These are phyloP conservation scores for Rubia peregrina DNA, from an alignment of 305 asterid genomes.

Conservation along the genomic window DNA sequence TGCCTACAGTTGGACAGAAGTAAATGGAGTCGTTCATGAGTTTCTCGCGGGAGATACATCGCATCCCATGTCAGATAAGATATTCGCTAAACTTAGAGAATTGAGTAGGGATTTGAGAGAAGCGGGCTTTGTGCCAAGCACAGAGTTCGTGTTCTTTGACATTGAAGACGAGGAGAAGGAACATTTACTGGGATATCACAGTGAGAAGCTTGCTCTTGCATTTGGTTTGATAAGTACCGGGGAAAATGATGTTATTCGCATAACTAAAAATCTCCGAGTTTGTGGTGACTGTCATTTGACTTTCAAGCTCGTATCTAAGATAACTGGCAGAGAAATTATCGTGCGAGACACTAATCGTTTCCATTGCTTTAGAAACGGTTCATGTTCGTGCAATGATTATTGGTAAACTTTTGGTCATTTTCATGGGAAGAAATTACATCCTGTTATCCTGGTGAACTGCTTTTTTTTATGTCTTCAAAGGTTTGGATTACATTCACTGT, in stretches of 20 bases:
- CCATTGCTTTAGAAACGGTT: conserved; percentile 49
- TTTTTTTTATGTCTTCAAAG: neutral
- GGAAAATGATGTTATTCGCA: conserved; percentile 29
- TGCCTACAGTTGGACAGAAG: conserved; percentile 67
- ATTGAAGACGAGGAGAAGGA: conserved; percentile 75
- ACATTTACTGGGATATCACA: conserved; percentile 47
- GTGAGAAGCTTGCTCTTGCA: conserved; percentile 66
- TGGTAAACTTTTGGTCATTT: conserved; percentile 29
- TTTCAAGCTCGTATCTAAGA: conserved; percentile 42
- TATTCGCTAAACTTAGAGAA: conserved; percentile 44
- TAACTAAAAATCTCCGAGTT: conserved; percentile 53
- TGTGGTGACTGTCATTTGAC: conserved; percentile 67
- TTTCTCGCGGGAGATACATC: conserved; percentile 63
- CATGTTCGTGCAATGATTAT: conserved; percentile 57
- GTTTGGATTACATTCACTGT: neutral
- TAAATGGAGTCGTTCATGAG: conserved; percentile 62
- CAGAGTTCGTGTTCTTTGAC: conserved; percentile 57
- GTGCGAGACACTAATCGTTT: conserved; percentile 54
- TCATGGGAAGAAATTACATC: neutral
- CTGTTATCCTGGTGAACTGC: neutral
- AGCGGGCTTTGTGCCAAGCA: conserved; percentile 48
- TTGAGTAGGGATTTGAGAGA: conserved; percentile 37
- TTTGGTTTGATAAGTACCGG: conserved; percentile 42
- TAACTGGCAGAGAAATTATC: conserved; percentile 39
- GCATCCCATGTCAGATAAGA: conserved; percentile 50